phyloP scores from a whole-genome alignment of 352 stramenopile genomes.

The Phytophthora cajani region DNA sequence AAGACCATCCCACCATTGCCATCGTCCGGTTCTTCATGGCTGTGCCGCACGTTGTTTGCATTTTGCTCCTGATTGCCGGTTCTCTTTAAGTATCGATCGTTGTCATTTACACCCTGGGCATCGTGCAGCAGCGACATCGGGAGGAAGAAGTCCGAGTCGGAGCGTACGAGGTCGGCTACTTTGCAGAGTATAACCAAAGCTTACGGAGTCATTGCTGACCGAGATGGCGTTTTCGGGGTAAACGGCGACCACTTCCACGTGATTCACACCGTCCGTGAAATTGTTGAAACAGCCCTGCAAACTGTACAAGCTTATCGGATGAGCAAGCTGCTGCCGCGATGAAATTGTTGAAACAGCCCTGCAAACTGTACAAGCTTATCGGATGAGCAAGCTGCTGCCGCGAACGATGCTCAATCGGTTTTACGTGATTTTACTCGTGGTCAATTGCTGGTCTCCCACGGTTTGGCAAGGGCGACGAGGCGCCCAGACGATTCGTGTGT shows the following conservation, averaged over 20 bases:
- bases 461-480: conserved; percentile 17
- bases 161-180: background rate
- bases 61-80: conserved; percentile 17
- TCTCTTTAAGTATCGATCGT: conserved; percentile 16
- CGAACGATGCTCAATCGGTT: conserved; percentile 39
- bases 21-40: conserved; percentile 20
- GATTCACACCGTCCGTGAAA: conserved; percentile 22
- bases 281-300: conserved; percentile 31
- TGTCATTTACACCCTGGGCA: conserved; percentile 13
- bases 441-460: conserved; percentile 31
- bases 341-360: conserved; percentile 30
- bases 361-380: conserved; percentile 32
- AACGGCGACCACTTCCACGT: conserved; percentile 31
- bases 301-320: conserved; percentile 33
- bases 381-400: conserved; percentile 34
- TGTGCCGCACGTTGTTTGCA: conserved; percentile 18
- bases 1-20: conserved; percentile 18
- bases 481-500: conserved; percentile 13
- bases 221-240: conserved; percentile 26
- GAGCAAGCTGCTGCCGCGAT: conserved; percentile 27
- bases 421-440: conserved; percentile 31
- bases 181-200: background rate
- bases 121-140: background rate
- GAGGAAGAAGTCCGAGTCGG: background rate
- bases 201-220: conserved; percentile 3